Evolutionary conservation across 441 rosid species (phyloP).

Genomic region (Adansonia grandidieri): DNA sequence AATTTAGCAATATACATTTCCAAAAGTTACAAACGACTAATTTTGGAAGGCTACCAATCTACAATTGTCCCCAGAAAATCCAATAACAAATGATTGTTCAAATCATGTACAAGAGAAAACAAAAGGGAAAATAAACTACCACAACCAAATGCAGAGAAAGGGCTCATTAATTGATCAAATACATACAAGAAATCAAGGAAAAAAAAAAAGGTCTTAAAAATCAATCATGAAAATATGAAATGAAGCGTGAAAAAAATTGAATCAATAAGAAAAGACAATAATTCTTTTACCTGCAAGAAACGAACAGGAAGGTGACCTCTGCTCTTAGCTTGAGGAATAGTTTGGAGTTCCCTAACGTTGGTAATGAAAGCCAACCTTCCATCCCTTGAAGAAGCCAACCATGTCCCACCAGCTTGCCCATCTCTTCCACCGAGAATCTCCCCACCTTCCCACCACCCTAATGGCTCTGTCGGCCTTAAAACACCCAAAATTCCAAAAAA

Average conservation of each 20-base stretch:
- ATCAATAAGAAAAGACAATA: not conserved
- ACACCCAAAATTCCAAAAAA: constrained; percentile 11
- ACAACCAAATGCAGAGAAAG: too few species aligned
- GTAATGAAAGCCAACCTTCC: constrained; percentile 81
- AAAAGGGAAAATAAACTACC: too few species aligned
- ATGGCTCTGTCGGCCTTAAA: constrained; percentile 63
- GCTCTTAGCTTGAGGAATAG: constrained; percentile 46
- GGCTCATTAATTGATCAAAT: not conserved
- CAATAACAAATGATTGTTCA: too few species aligned
- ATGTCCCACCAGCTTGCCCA: constrained; percentile 74
- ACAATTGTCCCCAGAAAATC: too few species aligned
- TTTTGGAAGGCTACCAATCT: too few species aligned
- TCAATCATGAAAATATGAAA: not conserved
- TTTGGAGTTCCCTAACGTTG: constrained; percentile 54
- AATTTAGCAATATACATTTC: too few species aligned
- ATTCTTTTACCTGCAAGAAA: constrained; percentile 56
- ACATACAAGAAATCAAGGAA: not conserved
- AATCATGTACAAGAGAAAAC: too few species aligned
- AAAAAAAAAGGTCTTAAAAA: not conserved
- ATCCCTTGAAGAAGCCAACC: constrained; percentile 68
- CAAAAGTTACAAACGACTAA: too few species aligned
- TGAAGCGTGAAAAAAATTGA: not conserved
- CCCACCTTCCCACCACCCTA: constrained; percentile 71
- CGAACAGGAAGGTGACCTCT: constrained; percentile 78
- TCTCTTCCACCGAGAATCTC: constrained; percentile 82